Base-by-base conservation (phyloP, 345 rosid genomes). In the Linum trigynum region DNA sequence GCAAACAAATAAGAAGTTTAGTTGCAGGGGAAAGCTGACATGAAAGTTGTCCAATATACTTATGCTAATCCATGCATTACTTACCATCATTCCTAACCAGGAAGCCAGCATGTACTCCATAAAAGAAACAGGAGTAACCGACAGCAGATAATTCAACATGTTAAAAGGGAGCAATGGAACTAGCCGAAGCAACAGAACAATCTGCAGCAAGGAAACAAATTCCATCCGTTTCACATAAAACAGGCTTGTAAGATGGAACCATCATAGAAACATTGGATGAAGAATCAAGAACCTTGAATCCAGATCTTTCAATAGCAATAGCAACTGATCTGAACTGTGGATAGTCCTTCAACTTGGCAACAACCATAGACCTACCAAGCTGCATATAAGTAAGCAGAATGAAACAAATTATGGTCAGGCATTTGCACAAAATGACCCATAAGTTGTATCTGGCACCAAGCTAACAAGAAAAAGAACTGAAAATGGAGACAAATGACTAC, bases 31-130 rank as follows among this genome's bases (percentile, higher is more conserved):
- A 23, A 23, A 23, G 32, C 32, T 23, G 32, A 23, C 32, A 23
- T 23, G 32, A 23, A 23, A 23, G 32, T 23, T 23, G 32, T 23
- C 32, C 32, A 23, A 23, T 23, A 23, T 23, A 23, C 32, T 23
- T 23, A 23, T 23, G 1, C 32, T 23, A 23, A 23, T 23, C 0
- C 32, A 23, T 23, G 32, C 3, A 15, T 48, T 48, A 70, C 68
- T 39, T 86, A 94, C 97, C 99, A 90, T 85, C 99, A 94, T 94
- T 74, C 99, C 99, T 73, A 94, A 61, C 99, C 99, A 94, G 67
- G 99, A 88, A 65, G 96, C 95, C 79, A 94, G 89, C 82, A 87
- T 80, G 81, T 94, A 94, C 66, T 84, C 84, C 16, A 82, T 88
- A 35, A 88, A 36, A n/a, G 88, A 65, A 63, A 90, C 88, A 39